A percentile compares a stretch with the other conserved stretches of the same genome.
Evolutionary conservation across 2,329 filamentous ascomycete genomes (phyloP).

Genomic region (Cryphonectria japonica): DNA sequence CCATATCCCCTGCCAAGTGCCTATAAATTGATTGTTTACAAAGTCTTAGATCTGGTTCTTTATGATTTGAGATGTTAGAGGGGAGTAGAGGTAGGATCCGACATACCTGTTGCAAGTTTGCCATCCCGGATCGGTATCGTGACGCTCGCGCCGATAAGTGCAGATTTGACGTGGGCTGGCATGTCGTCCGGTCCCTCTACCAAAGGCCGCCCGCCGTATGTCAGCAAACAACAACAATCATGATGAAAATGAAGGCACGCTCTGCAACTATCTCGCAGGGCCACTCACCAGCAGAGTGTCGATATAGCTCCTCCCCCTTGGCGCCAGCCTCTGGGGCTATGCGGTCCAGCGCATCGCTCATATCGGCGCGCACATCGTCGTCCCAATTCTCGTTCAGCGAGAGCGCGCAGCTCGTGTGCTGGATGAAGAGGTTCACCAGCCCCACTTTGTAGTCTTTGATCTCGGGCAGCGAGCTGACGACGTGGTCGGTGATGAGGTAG

Average conservation of each 20-base stretch:
- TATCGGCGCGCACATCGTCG: slow-evolving; percentile 81
- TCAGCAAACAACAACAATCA: slow-evolving; percentile 1
- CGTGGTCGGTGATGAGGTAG: slow-evolving; percentile 84
- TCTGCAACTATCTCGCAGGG: not conserved
- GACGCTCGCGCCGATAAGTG: slow-evolving; percentile 84
- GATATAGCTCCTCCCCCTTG: slow-evolving; percentile 75
- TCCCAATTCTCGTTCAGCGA: slow-evolving; percentile 93
- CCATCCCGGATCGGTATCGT: slow-evolving; percentile 91
- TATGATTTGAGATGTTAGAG: not conserved
- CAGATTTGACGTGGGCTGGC: slow-evolving; percentile 93
- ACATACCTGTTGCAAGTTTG: slow-evolving; percentile 59
- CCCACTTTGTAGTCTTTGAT: slow-evolving; percentile 83
- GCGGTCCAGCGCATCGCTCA: slow-evolving; percentile 90
- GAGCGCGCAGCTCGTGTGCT: slow-evolving; percentile 92
- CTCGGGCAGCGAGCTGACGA: slow-evolving; percentile 75
- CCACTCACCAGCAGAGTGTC: slow-evolving; percentile 56
- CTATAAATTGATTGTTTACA: slow-evolving; percentile 36
- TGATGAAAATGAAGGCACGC: not conserved
- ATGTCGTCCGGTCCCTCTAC: slow-evolving; percentile 90
- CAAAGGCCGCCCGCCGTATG: not conserved
- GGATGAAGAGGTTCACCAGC: slow-evolving; percentile 85
- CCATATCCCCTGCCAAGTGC: slow-evolving; percentile 81
- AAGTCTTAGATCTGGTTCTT: slow-evolving; percentile 48
- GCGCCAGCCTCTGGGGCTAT: slow-evolving; percentile 80
- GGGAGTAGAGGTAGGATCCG: not conserved